phyloP scores from a whole-genome alignment of 2,329 filamentous ascomycete species.

The Cladophialophora carrionii region DNA sequence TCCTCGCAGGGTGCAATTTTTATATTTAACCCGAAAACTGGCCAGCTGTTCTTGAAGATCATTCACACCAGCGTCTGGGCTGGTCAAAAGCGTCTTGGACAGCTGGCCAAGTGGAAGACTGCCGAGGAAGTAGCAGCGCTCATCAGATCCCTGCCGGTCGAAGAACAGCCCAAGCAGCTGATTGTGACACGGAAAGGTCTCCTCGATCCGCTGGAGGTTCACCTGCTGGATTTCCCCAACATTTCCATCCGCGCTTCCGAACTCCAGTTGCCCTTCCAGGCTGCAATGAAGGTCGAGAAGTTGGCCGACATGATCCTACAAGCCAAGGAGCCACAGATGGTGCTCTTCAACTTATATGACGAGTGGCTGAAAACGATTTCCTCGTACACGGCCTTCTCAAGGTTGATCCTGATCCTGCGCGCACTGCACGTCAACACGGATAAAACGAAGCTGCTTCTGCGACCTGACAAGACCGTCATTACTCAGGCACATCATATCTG shows the following conservation, averaged over 20 bases:
- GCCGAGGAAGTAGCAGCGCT: slow-evolving; percentile 98
- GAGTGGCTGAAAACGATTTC: slow-evolving; percentile 99
- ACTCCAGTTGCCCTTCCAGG: slow-evolving; percentile 96
- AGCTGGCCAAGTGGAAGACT: slow-evolving; percentile 99
- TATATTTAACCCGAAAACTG: slow-evolving; percentile 99
- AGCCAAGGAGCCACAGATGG: slow-evolving; percentile 99
- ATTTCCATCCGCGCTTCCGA: slow-evolving; percentile 98
- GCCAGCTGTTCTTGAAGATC: slow-evolving; percentile 97
- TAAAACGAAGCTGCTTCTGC: slow-evolving; percentile 93
- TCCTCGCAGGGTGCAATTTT: slow-evolving; percentile 76
- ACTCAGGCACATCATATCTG: slow-evolving; percentile 99
- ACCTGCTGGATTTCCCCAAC: slow-evolving; percentile 96
- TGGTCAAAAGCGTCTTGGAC: slow-evolving; percentile 96
- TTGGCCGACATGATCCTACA: slow-evolving; percentile 98
- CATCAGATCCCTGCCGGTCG: slow-evolving; percentile 90
- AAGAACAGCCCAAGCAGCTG: slow-evolving; percentile 98
- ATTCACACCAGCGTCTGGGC: slow-evolving; percentile 99
- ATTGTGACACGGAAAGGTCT: slow-evolving; percentile 98
- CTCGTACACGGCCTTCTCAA: slow-evolving; percentile 97
- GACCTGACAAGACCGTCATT: slow-evolving; percentile 96
- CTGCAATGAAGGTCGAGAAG: slow-evolving; percentile 99
- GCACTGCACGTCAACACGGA: slow-evolving; percentile 97
- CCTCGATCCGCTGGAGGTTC: slow-evolving; percentile 93
- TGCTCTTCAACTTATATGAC: slow-evolving; percentile 97
- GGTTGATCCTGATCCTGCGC: slow-evolving; percentile 88